Evolutionary conservation across 2,329 filamentous ascomycete species (phyloP).

Genomic region (Colletotrichum viniferum): DNA sequence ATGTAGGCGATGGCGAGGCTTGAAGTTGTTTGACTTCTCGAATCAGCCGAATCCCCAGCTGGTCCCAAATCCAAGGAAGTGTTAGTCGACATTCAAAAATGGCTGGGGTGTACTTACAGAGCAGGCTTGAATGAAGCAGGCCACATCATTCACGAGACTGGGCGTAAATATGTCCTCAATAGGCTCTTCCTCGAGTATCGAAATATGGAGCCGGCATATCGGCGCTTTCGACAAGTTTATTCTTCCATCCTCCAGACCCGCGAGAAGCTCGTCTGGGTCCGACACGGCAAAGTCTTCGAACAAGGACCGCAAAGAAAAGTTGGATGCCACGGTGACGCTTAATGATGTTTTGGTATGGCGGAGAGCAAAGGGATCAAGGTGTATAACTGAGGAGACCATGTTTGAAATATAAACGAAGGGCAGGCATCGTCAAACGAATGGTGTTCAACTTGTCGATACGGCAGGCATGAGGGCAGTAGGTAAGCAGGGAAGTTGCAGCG

Average conservation of each 20-base stretch:
- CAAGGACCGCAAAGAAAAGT: background rate
- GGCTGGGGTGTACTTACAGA: background rate
- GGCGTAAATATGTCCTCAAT: background rate
- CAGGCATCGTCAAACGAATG: background rate
- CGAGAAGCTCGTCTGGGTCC: background rate
- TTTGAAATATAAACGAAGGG: background rate
- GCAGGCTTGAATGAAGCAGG: background rate
- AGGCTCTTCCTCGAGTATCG: background rate
- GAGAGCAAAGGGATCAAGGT: background rate
- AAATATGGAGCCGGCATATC: background rate
- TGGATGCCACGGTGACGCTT: background rate
- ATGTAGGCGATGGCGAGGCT: slow-evolving; percentile 22
- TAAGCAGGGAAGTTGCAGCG: background rate
- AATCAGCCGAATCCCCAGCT: background rate
- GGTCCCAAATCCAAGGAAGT: slow-evolving; percentile 4
- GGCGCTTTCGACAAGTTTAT: background rate
- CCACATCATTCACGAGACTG: background rate
- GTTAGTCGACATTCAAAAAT: background rate
- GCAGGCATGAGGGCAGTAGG: background rate
- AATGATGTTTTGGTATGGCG: background rate
- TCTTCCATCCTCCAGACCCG: background rate
- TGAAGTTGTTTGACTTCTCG: background rate
- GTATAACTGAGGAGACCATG: background rate
- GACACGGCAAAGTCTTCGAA: background rate
- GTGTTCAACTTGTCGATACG: background rate